Evolutionary conservation across 345 rosid genomes (phyloP).

Genomic region (Clarkia xantiana): DNA sequence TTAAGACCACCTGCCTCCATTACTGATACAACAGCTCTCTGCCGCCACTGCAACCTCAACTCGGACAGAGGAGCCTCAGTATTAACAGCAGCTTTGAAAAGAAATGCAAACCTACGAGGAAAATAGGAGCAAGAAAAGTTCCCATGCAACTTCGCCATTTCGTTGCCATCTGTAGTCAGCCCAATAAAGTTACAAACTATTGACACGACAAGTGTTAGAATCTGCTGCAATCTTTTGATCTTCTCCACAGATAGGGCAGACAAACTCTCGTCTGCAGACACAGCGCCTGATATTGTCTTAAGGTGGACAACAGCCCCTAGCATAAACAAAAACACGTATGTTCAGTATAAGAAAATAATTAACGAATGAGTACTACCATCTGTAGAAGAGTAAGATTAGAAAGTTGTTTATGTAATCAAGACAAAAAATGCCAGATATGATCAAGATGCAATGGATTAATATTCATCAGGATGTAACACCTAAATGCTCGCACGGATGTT

Average conservation of each 20-base stretch:
- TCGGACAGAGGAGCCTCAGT: constrained; percentile 18
- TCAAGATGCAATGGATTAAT: not conserved
- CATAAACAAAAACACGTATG: constrained; percentile 9
- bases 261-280: constrained; percentile 35
- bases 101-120: constrained; percentile 10
- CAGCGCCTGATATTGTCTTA: constrained; percentile 34
- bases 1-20: constrained; percentile 84
- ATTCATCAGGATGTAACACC: too few species aligned
- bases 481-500: too few species aligned
- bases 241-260: constrained; percentile 26
- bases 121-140: constrained; percentile 14
- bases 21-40: constrained; percentile 50
- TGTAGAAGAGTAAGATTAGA: too few species aligned
- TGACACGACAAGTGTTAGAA: constrained; percentile 45
- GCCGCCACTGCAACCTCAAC: constrained; percentile 38
- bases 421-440: not conserved
- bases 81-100: constrained; percentile 17
- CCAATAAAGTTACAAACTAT: constrained; percentile 36
- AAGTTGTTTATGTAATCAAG: too few species aligned
- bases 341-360: not conserved
- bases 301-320: constrained; percentile 60
- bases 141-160: constrained; percentile 23
- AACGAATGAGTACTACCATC: too few species aligned
- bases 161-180: constrained; percentile 20
- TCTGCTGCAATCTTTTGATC: constrained; percentile 28